phyloP scores from a whole-genome alignment of 371 early-diverging fungal species.

The Batrachochytrium dendrobatidis region DNA sequence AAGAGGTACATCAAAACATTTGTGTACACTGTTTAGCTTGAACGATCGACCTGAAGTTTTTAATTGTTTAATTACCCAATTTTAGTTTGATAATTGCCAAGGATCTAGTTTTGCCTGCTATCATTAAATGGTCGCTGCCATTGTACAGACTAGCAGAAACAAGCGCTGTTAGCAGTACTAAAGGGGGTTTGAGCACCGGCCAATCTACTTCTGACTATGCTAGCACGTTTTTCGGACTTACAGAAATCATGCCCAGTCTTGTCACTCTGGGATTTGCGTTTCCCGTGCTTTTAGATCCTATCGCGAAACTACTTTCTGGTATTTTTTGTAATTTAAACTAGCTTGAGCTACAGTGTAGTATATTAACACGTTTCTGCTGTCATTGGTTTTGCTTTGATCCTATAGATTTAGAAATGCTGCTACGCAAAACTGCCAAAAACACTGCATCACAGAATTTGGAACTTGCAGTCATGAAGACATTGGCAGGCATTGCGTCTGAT shows the following conservation, averaged over 20 bases:
- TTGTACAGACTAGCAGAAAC: no score
- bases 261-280: background rate
- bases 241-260: background rate
- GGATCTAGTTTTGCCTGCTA: background rate
- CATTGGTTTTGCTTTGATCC: no score
- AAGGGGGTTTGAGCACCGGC: background rate
- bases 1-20: background rate
- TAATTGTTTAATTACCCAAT: no score
- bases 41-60: no score
- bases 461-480: background rate
- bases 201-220: no score
- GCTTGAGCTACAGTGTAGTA: no score
- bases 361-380: no score
- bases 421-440: no score
- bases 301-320: background rate
- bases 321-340: no score
- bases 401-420: no score
- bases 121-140: background rate
- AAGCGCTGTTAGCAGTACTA: background rate
- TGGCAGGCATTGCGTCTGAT: background rate
- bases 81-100: background rate
- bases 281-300: background rate
- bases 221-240: background rate
- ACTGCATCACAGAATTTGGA: background rate
- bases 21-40: no score